These are phyloP conservation scores for Diatrype stigma DNA, from an alignment of 2,329 filamentous ascomycete species.

Conservation along the genomic window DNA sequence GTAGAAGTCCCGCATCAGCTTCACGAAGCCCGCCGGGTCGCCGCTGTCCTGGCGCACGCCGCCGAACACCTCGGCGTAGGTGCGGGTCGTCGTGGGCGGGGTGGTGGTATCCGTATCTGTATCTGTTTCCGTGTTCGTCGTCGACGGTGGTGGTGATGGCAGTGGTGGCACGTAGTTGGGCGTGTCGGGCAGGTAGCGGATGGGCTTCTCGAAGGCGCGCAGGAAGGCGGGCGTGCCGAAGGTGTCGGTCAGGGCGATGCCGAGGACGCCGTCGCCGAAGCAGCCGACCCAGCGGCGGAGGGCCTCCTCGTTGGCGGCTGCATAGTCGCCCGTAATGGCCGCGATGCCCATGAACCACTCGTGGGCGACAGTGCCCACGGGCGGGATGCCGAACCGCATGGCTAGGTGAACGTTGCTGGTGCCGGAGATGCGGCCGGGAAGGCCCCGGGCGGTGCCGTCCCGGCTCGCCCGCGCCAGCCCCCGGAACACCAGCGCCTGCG, in stretches of 20 bases:
- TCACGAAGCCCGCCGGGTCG: conserved; percentile 75
- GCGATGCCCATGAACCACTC: conserved; percentile 99
- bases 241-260: conserved; percentile 91
- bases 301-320: conserved; percentile 76
- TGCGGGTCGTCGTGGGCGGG: too few relatives aligned
- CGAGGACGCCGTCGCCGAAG: conserved; percentile 79
- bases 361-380: conserved; percentile 86
- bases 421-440: conserved; percentile 71
- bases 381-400: conserved; percentile 81
- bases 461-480: conserved; percentile 77
- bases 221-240: conserved; percentile 92
- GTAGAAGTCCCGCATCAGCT: conserved; percentile 78
- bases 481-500: conserved; percentile 85
- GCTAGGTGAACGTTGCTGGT: conserved; percentile 97
- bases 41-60: conserved; percentile 90
- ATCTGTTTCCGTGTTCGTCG: too few relatives aligned
- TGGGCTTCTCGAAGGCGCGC: conserved; percentile 70
- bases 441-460: conserved; percentile 61
- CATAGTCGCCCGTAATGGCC: conserved; percentile 82
- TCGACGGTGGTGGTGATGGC: neutral
- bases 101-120: too few relatives aligned
- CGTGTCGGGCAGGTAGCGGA: conserved; percentile 41
- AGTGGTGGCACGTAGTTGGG: conserved; percentile 11
- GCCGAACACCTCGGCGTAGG: conserved; percentile 77
- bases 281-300: conserved; percentile 86